phyloP scores from a whole-genome alignment of 805 yeast species.

The Teunomyces kruisii region DNA sequence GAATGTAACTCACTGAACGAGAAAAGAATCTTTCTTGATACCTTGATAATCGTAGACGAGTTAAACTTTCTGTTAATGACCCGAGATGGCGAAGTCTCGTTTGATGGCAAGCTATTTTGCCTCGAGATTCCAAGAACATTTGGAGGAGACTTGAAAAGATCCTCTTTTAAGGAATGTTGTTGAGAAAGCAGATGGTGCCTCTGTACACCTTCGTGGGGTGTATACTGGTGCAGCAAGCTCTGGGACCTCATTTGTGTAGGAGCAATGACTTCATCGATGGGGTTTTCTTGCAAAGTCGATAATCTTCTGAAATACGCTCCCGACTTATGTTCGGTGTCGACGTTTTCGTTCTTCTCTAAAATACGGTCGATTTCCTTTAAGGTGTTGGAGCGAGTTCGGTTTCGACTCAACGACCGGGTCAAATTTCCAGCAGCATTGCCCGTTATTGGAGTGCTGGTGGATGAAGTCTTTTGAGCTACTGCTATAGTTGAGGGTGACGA shows the following conservation, averaged over 20 bases:
- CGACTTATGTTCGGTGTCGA: conserved; percentile 48
- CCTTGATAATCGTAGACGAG: conserved; percentile 33
- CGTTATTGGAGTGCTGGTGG: conserved; percentile 10
- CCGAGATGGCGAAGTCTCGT: conserved; percentile 12
- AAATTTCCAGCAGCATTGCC: conserved; percentile 4
- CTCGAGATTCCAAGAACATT: conserved; percentile 1
- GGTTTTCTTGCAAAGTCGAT: conserved; percentile 60
- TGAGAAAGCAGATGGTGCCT: conserved; percentile 7
- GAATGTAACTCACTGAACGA: conserved; percentile 66
- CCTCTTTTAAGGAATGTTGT: not conserved
- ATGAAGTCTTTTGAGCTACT: not conserved
- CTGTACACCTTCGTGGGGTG: not conserved
- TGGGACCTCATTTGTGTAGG: not conserved
- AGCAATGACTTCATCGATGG: conserved; percentile 23
- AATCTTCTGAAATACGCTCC: conserved; percentile 66
- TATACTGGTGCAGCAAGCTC: not conserved
- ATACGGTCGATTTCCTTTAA: conserved; percentile 34
- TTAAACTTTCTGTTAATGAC: conserved; percentile 7
- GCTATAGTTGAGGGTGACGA: conserved; percentile 3
- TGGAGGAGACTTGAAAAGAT: conserved; percentile 2
- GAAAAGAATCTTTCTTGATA: conserved; percentile 60
- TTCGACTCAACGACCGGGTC: conserved; percentile 14
- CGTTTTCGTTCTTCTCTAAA: conserved; percentile 36
- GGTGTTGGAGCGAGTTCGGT: conserved; percentile 36
- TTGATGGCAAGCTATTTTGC: conserved; percentile 7